A percentile compares a stretch with the other conserved stretches of the same genome.
These are phyloP conservation scores for Aspergillus sp. DNA, from an alignment of 2,329 filamentous ascomycete genomes.

Conservation along the genomic window DNA sequence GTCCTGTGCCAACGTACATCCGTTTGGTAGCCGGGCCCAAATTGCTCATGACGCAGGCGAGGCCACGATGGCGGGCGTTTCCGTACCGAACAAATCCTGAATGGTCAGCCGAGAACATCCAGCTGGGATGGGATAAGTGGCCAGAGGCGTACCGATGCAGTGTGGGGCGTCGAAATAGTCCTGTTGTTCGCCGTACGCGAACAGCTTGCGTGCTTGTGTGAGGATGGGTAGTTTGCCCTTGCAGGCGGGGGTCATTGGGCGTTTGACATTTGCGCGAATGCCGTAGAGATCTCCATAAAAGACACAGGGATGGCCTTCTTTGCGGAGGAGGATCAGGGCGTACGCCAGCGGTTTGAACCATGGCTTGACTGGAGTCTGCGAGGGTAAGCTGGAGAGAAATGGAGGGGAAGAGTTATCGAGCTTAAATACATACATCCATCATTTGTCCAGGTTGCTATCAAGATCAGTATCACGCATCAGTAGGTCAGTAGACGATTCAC, in stretches of 20 bases:
- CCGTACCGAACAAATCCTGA: slow-evolving; percentile 52
- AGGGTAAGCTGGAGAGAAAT: neutral
- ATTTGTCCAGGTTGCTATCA: slow-evolving; percentile 58
- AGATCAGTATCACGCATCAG: neutral
- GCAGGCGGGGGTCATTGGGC: slow-evolving; percentile 52
- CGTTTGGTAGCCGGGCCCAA: slow-evolving; percentile 48
- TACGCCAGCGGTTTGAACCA: slow-evolving; percentile 73
- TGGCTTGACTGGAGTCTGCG: slow-evolving; percentile 56
- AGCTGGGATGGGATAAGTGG: neutral
- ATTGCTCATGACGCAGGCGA: slow-evolving; percentile 59
- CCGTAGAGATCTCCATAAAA: slow-evolving; percentile 72
- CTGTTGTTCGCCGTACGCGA: slow-evolving; percentile 63
- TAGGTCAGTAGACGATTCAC: slow-evolving; percentile 4
- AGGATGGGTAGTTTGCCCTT: slow-evolving; percentile 57
- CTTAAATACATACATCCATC: slow-evolving; percentile 44
- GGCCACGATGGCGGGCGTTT: slow-evolving; percentile 49
- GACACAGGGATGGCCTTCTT: slow-evolving; percentile 63
- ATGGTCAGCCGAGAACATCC: neutral
- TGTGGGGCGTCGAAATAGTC: slow-evolving; percentile 62
- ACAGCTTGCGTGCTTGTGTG: slow-evolving; percentile 61
- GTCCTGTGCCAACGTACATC: slow-evolving; percentile 61
- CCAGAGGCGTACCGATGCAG: slow-evolving; percentile 50
- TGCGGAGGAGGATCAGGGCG: slow-evolving; percentile 65
- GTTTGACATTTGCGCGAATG: slow-evolving; percentile 48
- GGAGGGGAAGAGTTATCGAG: neutral